phyloP scores from a whole-genome alignment of 1,284 basidiomycete genomes.

The Boletus semigastroideus region DNA sequence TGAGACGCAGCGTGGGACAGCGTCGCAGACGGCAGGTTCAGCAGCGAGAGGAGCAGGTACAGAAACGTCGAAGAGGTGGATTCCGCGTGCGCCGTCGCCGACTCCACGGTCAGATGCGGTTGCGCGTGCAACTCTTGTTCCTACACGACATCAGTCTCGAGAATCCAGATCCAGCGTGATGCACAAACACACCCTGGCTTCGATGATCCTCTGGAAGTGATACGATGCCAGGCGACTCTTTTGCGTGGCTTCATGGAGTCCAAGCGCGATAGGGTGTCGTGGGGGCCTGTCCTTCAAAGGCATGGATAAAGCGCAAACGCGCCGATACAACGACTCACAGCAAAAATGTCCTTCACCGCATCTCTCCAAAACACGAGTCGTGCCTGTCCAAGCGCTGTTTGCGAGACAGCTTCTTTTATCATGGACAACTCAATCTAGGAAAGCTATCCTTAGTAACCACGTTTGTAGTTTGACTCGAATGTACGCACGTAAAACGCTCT shows the following conservation, averaged over 20 bases:
- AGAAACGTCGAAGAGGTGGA: conserved; percentile 79
- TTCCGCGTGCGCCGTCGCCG: conserved; percentile 70
- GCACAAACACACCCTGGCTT: conserved; percentile 66
- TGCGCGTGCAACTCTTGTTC: conserved; percentile 72
- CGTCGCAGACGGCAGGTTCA: conserved; percentile 61
- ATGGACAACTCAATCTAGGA: conserved; percentile 79
- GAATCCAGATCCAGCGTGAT: conserved; percentile 1
- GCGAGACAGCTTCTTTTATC: conserved; percentile 78
- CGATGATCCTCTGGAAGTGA: conserved; percentile 83
- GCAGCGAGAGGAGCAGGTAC: conserved; percentile 76
- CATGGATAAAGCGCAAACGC: conserved; percentile 18
- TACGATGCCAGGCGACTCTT: conserved; percentile 60
- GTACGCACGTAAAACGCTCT: conserved; percentile 83
- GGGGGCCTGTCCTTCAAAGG: conserved; percentile 65
- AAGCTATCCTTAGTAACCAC: conserved; percentile 10
- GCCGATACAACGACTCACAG: conserved; percentile 51
- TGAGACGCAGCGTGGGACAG: conserved; percentile 81
- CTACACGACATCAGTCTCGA: conserved; percentile 40
- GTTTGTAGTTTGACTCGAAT: conserved; percentile 5
- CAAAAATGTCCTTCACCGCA: conserved; percentile 68
- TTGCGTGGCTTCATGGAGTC: conserved; percentile 62
- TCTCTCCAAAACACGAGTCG: conserved; percentile 94
- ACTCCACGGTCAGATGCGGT: conserved; percentile 69
- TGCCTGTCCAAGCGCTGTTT: conserved; percentile 81
- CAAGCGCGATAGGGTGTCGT: conserved; percentile 81